Base-by-base conservation (phyloP, 441 rosid species). In the Jatropha podagrica region DNA sequence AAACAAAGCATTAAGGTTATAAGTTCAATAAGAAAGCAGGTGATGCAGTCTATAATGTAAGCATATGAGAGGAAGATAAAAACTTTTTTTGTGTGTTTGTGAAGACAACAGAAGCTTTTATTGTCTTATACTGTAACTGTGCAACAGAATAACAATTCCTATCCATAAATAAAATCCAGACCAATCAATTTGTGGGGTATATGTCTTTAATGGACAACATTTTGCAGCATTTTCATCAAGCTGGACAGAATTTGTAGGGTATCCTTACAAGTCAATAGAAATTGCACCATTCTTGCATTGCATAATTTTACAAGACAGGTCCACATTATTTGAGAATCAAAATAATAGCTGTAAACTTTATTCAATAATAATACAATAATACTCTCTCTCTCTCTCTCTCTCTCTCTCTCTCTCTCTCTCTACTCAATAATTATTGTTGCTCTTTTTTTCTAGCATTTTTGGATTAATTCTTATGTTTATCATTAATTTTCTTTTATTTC, bases 151-250 rank as follows among this genome's bases (percentile, higher is more conserved):
- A 66, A 63, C 73, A 65, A 54, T 68, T 66, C 65, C 71, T 54
- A 52, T 82, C 65, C 72, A 62, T 67, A 56, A 77, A 71, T 71
- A 77, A 77, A 44, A 51, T 40, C 18, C 76, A 71, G 51, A 61
- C 80, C 85, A 79, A 73, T 79, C 82, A 74, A 74, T 70, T 60
- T 55, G 81, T 81, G 81, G 81, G 81, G 76, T 17, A 55, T 41
- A 12, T 14, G 9, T 68, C 65, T 78, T 81, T 65, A 60, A 54
- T 66, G 78, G 78, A 61, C 78, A 65, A 51, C 26, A 41, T 41
- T 80, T 80, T 23, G 56, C 75, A 18, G 79, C 49, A 71, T 68
- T 54, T 72, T 73, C 67, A 75, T 74, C 59, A 41, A 56, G 62
- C 17, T 38, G 76, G 76, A 63, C 68, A 73, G 42, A 14, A 23